Evolutionary conservation across 176 grass and related monocot species (phyloP).

Genomic region (Cenchrus americanus): DNA sequence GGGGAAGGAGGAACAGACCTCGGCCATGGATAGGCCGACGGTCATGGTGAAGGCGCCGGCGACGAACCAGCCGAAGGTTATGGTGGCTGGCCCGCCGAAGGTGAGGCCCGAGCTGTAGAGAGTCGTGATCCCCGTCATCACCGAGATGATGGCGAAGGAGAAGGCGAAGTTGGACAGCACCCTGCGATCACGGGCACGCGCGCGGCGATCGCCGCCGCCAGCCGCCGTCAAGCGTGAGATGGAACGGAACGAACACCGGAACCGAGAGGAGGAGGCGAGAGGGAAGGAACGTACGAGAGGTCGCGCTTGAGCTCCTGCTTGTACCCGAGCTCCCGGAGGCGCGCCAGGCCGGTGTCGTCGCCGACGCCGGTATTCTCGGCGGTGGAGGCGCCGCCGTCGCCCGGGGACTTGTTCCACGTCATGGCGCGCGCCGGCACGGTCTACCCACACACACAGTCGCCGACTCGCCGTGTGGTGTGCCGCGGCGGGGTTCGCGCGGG

Average conservation of each 20-base stretch:
- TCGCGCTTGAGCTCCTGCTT: constrained; percentile 95
- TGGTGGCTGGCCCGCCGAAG: constrained; percentile 72
- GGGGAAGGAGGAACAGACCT: constrained; percentile 96
- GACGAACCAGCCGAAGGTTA: constrained; percentile 91
- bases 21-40: constrained; percentile 83
- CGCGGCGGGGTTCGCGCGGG: neutral
- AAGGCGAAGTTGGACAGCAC: constrained; percentile 91
- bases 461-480: neutral
- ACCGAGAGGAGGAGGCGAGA: too few species aligned
- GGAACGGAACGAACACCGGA: too few species aligned
- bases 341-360: constrained; percentile 63
- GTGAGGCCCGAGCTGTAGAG: constrained; percentile 80
- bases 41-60: constrained; percentile 81
- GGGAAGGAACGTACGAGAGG: constrained; percentile 58
- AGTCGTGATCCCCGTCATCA: constrained; percentile 88
- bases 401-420: constrained; percentile 43
- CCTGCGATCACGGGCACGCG: constrained; percentile 21
- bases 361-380: neutral
- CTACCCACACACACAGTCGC: neutral
- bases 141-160: constrained; percentile 97
- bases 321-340: constrained; percentile 84
- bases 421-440: constrained; percentile 4
- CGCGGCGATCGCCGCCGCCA: neutral
- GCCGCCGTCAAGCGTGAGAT: neutral
- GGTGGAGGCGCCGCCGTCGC: neutral